Conservation (phyloP, 2,329 filamentous ascomycete species). For the Penicillium sclerotiorum region DNA sequence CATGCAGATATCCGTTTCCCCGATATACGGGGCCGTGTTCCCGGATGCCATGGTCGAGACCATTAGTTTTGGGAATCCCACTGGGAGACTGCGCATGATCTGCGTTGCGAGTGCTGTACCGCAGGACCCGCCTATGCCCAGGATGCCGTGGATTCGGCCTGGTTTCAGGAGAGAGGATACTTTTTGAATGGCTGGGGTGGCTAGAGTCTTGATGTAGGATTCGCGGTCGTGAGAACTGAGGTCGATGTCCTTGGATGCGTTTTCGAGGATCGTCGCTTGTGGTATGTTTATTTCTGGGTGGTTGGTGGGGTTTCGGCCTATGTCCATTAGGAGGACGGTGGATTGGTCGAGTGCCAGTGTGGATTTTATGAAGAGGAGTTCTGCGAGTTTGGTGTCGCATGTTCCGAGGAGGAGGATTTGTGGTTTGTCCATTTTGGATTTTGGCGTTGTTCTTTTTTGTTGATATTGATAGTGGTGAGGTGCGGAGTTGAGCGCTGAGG, state of each 20-base stretch:
- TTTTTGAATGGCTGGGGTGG: constrained; percentile 47
- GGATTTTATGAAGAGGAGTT: constrained; percentile 58
- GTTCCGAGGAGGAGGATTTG: constrained; percentile 62
- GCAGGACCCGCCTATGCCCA: constrained; percentile 65
- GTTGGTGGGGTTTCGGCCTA: constrained; percentile 51
- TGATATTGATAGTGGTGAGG: background rate
- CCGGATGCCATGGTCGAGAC: constrained; percentile 71
- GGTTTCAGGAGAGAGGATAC: constrained; percentile 45
- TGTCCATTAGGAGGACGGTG: constrained; percentile 57
- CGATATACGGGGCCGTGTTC: constrained; percentile 65
- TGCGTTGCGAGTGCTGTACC: constrained; percentile 63
- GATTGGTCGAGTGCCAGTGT: constrained; percentile 43
- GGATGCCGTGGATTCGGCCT: constrained; percentile 55
- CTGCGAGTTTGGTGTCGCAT: constrained; percentile 65
- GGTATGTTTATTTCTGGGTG: constrained; percentile 53
- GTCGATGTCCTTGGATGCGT: constrained; percentile 24
- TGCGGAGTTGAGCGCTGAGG: too few relatives aligned
- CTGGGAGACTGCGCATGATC: constrained; percentile 64
- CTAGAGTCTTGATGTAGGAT: constrained; percentile 61
- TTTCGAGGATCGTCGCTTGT: constrained; percentile 47
- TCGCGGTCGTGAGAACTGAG: constrained; percentile 50
- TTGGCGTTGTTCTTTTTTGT: background rate
- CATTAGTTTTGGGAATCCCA: constrained; percentile 71
- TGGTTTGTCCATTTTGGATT: constrained; percentile 16
- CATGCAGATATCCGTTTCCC: constrained; percentile 68